Evolutionary conservation across 345 rosid species (phyloP).

Genomic region (Lumnitzera littorea): DNA sequence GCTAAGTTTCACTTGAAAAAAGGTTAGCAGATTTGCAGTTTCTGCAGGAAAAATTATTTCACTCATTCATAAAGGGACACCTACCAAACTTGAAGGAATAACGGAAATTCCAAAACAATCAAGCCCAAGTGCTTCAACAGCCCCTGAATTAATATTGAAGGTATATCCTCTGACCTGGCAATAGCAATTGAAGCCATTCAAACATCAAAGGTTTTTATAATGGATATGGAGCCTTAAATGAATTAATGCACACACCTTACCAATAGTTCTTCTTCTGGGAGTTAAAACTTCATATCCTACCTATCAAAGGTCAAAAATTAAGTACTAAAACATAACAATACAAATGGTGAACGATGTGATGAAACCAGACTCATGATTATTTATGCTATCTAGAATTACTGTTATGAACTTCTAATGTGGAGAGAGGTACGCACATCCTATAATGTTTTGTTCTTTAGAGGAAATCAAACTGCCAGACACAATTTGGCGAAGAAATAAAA

Average conservation of each 20-base stretch:
- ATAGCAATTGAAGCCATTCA: background rate
- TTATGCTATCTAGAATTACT: no score
- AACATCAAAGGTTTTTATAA: background rate
- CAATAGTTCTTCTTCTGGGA: constrained; percentile 45
- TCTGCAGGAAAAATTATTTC: constrained; percentile 2
- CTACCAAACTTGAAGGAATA: constrained; percentile 87
- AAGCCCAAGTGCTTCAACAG: constrained; percentile 69
- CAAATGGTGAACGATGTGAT: background rate
- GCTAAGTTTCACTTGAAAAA: background rate
- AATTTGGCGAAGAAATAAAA: no score
- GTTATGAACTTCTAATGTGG: no score
- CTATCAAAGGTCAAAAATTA: constrained; percentile 31
- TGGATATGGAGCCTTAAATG: constrained; percentile 4
- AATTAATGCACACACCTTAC: constrained; percentile 46
- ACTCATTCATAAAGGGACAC: constrained; percentile 2
- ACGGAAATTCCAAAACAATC: constrained; percentile 85
- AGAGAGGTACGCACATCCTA: no score
- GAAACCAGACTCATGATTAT: background rate
- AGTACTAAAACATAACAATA: constrained; percentile 7
- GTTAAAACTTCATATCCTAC: constrained; percentile 85
- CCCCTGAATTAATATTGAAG: constrained; percentile 71
- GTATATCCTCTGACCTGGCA: constrained; percentile 78
- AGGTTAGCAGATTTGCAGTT: background rate
- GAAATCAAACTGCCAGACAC: no score
- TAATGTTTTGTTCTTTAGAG: no score